Evolutionary conservation across 2,329 filamentous ascomycete genomes (phyloP).

Genomic region (Aureobasidium sp.): DNA sequence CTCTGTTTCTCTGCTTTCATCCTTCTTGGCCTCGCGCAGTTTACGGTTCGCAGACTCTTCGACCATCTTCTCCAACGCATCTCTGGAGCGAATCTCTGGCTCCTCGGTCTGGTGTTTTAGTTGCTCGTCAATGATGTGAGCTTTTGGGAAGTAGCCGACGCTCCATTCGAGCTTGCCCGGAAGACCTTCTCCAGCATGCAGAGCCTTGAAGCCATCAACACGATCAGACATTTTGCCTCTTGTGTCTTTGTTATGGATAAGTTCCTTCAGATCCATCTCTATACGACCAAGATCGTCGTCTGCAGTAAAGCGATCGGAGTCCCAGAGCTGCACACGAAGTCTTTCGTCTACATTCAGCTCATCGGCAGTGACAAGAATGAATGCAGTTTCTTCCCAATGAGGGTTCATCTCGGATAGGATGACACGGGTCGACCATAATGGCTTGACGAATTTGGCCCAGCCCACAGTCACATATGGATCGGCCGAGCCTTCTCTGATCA

Average conservation of each 20-base stretch:
- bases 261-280: slow-evolving; percentile 57
- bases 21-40: slow-evolving; percentile 56
- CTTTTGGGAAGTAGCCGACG: slow-evolving; percentile 65
- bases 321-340: slow-evolving; percentile 65
- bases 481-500: slow-evolving; percentile 53
- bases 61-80: slow-evolving; percentile 54
- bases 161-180: slow-evolving; percentile 63
- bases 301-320: slow-evolving; percentile 64
- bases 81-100: slow-evolving; percentile 48
- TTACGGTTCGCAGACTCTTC: slow-evolving; percentile 50
- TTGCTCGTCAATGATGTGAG: slow-evolving; percentile 55
- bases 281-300: slow-evolving; percentile 70
- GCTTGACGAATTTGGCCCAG: slow-evolving; percentile 72
- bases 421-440: slow-evolving; percentile 59
- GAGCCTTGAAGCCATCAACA: slow-evolving; percentile 57
- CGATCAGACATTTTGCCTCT: slow-evolving; percentile 57
- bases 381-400: slow-evolving; percentile 63
- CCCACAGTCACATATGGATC: slow-evolving; percentile 67
- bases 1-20: slow-evolving; percentile 53
- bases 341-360: slow-evolving; percentile 67
- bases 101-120: slow-evolving; percentile 56
- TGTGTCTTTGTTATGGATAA: slow-evolving; percentile 55
- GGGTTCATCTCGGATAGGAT: slow-evolving; percentile 60
- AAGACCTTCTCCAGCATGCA: slow-evolving; percentile 60
- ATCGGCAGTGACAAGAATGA: slow-evolving; percentile 61